Evolutionary conservation across 495 filamentous ascomycete genomes (phyloP).

Genomic region (Hamigera avellanea): DNA sequence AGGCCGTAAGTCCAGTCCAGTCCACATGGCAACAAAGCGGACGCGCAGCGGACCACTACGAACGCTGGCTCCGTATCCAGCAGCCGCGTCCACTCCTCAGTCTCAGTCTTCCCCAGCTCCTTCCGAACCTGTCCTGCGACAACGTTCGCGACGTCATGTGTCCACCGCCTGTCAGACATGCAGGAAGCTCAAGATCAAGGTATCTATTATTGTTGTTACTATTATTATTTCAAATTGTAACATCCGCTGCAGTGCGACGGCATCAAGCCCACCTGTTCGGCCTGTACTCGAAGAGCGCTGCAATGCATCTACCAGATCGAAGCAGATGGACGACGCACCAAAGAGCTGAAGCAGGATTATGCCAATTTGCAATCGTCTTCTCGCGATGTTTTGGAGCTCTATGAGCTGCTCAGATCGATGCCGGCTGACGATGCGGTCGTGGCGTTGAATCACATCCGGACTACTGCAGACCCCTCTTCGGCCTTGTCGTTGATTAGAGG

Average conservation of each 20-base stretch:
- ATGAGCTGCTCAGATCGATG: neutral
- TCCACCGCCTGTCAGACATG: neutral
- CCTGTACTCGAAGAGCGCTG: neutral
- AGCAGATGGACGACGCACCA: neutral
- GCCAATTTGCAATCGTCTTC: neutral
- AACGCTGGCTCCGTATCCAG: too few species aligned
- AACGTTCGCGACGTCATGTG: neutral
- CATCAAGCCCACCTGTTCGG: neutral
- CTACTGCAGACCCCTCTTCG: neutral
- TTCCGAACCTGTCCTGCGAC: too few species aligned
- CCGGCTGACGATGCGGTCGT: neutral
- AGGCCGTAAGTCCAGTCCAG: too few species aligned
- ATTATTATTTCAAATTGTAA: neutral
- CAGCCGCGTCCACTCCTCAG: too few species aligned
- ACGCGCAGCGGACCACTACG: too few species aligned
- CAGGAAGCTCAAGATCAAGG: neutral
- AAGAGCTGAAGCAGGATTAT: neutral
- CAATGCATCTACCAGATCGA: neutral
- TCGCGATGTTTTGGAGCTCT: neutral
- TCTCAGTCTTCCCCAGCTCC: too few species aligned
- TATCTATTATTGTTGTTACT: neutral
- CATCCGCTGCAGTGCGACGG: neutral
- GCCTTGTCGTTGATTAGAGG: neutral
- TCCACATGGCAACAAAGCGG: too few species aligned
- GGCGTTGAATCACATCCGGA: neutral